Conservation (phyloP, 2,329 filamentous ascomycete genomes). For the Curvularia sp. region DNA sequence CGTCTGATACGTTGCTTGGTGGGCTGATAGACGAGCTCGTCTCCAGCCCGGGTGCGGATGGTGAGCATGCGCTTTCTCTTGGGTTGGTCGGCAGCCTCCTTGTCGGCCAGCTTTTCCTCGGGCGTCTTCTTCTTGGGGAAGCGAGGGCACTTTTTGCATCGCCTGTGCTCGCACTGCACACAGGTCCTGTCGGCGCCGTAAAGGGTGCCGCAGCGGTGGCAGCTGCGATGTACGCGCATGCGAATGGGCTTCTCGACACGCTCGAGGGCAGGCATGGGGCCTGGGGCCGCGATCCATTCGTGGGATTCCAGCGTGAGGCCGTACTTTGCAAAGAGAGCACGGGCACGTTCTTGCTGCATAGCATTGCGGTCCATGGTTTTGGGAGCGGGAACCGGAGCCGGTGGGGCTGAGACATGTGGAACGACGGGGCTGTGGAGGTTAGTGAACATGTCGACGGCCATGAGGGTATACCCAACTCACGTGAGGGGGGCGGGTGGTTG, state of each 20-base stretch:
- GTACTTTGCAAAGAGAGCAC: slow-evolving; percentile 53
- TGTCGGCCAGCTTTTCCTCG: slow-evolving; percentile 43
- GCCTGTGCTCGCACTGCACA: slow-evolving; percentile 75
- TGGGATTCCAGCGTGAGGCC: slow-evolving; percentile 52
- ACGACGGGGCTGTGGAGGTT: slow-evolving; percentile 11
- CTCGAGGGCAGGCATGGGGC: slow-evolving; percentile 43
- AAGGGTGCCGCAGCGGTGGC: slow-evolving; percentile 78
- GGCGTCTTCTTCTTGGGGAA: slow-evolving; percentile 70
- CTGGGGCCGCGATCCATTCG: slow-evolving; percentile 42
- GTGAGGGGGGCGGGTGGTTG: slow-evolving; percentile 4
- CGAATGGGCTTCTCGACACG: slow-evolving; percentile 78
- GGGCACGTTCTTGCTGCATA: slow-evolving; percentile 50
- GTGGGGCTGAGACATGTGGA: slow-evolving; percentile 13
- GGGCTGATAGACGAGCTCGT: slow-evolving; percentile 74
- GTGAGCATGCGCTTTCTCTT: slow-evolving; percentile 61
- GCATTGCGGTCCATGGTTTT: slow-evolving; percentile 41
- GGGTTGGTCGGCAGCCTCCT: slow-evolving; percentile 55
- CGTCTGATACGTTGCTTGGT: slow-evolving; percentile 76
- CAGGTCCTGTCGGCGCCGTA: slow-evolving; percentile 79
- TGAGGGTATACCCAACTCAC: slow-evolving; percentile 7
- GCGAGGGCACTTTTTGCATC: slow-evolving; percentile 81
- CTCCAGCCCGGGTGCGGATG: slow-evolving; percentile 69
- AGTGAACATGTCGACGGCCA: neutral
- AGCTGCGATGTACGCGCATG: slow-evolving; percentile 78
- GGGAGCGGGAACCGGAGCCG: slow-evolving; percentile 19